These are phyloP conservation scores for Ophiostoma sp. DNA, from an alignment of 2,329 filamentous ascomycete species.

Conservation along the genomic window DNA sequence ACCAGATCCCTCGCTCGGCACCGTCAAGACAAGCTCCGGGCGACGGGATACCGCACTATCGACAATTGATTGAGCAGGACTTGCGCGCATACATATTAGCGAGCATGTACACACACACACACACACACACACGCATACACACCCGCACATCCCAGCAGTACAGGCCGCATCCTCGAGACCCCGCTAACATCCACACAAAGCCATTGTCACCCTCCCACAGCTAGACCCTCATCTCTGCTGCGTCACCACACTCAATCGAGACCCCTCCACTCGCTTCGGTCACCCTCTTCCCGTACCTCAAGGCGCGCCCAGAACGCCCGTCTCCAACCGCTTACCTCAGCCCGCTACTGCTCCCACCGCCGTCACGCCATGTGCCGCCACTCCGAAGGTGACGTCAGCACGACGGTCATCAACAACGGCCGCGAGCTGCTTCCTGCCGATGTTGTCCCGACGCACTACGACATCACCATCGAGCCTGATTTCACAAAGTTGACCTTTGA, in stretches of 20 bases:
- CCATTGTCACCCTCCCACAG: conserved; percentile 15
- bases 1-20: neutral
- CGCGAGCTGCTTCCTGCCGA: conserved; percentile 87
- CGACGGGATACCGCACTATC: neutral
- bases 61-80: neutral
- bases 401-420: conserved; percentile 39
- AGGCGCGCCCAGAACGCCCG: conserved; percentile 16
- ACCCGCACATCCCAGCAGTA: neutral
- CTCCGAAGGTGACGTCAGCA: conserved; percentile 35
- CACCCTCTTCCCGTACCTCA: neutral
- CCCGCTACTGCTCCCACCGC: conserved; percentile 67
- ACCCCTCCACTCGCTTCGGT: conserved; percentile 10
- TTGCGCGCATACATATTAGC: neutral
- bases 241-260: conserved; percentile 16
- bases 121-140: neutral
- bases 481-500: conserved; percentile 83
- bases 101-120: neutral
- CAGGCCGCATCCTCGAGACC: neutral
- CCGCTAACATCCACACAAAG: conserved; percentile 18
- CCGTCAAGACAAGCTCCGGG: conserved; percentile 2
- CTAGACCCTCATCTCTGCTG: neutral
- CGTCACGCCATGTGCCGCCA: conserved; percentile 64
- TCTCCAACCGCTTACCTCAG: conserved; percentile 14
- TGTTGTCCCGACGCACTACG: conserved; percentile 86
- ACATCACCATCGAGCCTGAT: conserved; percentile 85